Percentiles rank a stretch among this genome's conserved stretches.
These are phyloP conservation scores for Pyrenochaeta sp. DNA, from an alignment of 2,329 filamentous ascomycete species.

Conservation along the genomic window DNA sequence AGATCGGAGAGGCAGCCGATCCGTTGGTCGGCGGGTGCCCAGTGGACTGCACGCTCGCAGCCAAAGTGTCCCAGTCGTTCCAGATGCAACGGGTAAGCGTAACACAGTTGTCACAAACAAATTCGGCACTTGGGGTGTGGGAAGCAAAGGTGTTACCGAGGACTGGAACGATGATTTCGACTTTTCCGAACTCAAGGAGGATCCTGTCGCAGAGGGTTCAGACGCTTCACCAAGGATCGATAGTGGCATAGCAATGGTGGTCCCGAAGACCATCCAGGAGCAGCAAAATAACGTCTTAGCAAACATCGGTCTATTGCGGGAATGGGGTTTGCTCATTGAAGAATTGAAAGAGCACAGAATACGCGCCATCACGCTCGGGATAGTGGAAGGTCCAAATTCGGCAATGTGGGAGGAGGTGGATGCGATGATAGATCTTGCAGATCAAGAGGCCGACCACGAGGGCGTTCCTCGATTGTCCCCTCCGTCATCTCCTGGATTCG, in stretches of 20 bases:
- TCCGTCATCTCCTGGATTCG: conserved; percentile 66
- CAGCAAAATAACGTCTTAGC: conserved; percentile 83
- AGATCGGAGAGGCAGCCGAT: conserved; percentile 74
- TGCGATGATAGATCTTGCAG: conserved; percentile 85
- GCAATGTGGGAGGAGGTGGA: conserved; percentile 82
- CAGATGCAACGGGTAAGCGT: conserved; percentile 65
- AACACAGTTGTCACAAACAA: conserved; percentile 67
- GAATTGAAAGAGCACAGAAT: conserved; percentile 80
- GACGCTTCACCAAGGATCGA: conserved; percentile 53
- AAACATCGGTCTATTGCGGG: conserved; percentile 83
- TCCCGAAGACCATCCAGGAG: conserved; percentile 81
- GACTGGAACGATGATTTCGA: conserved; percentile 94
- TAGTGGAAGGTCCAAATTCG: conserved; percentile 67
- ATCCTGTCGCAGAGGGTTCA: conserved; percentile 37
- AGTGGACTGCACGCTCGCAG: conserved; percentile 76
- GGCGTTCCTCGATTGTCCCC: conserved; percentile 60
- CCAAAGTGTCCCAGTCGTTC: conserved; percentile 78
- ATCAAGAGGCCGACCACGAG: conserved; percentile 70
- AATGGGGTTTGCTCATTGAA: conserved; percentile 82
- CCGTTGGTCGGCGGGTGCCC: conserved; percentile 72
- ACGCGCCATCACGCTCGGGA: conserved; percentile 72
- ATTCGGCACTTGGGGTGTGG: conserved; percentile 83
- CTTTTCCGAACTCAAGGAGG: conserved; percentile 66
- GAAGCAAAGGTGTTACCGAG: conserved; percentile 81
- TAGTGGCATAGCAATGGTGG: conserved; percentile 66